Base-by-base conservation (phyloP, 2,329 filamentous ascomycete species). In the Waltergamsia citrina region DNA sequence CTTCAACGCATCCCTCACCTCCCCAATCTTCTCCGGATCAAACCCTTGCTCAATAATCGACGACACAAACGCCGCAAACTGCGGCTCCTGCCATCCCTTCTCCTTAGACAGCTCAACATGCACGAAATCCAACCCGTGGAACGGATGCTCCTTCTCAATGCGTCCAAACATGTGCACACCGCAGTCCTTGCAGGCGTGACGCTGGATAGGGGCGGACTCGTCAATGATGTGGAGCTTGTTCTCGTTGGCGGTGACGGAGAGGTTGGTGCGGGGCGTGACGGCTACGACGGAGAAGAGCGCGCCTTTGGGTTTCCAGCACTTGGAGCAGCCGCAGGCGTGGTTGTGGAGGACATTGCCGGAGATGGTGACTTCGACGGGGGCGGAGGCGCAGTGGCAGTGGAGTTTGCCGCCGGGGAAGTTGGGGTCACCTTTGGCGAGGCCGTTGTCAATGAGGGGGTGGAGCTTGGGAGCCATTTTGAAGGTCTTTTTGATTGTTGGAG, bases 271-370 rank as follows among this genome's bases (percentile, higher is more conserved):
- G 6, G 78, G 69, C 3, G 81, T 56, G 35, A 82, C 78, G 38
- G 59, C 77, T 30, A 83, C 65, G 43, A 82, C 48, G 39, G 71
- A 71, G 63, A 83, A 82, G 40, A 82, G 67, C 1, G 75, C 65
- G 20, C 73, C 73, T 3, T 54, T 38, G 5, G 78, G 78, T 55
- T 81, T 83, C 76, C 76, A 83, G 68, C 78, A 82, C 54, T 81
- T 78, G 35, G 75, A 80, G 59, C 78, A 82, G 41, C 78, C 78
- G 56, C 78, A 82, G 36, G 74, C 76, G 57, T 83, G 78, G 63
- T 83, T 81, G 63, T 81, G 76, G 3, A 65, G 59, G 36, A 83
- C 70, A 45, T 81, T 73, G 49, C 68, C 60, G 38, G 46, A 52
- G 25, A 82, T 62, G 0, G 65, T 66, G 16, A 82, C 64, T 46